Base-by-base conservation (phyloP, 1,284 basidiomycete genomes). In the Apiotrichum veenhuisii region DNA sequence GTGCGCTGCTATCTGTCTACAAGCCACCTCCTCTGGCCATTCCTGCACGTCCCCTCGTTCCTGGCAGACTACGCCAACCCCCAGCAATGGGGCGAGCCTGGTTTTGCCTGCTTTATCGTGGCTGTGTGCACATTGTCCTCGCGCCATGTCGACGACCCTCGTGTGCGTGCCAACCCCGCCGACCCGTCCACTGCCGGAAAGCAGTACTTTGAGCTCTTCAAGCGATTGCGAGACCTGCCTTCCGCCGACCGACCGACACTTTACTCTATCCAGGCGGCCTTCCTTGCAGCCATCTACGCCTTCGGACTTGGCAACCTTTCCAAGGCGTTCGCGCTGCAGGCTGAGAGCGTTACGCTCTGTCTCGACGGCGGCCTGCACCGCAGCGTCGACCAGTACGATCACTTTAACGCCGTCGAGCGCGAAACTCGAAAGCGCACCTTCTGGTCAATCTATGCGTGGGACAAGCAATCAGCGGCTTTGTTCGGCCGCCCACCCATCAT, bases 391-490 rank as follows among this genome's bases (percentile, higher is more conserved):
- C 85, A 84, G n/a, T 93, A 93, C 62, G 90, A 91, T 70, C 81
- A 89, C 57, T 92, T 92, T 72, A 86, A 89, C 73, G 82, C 87
- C 5, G 86, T 93, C 61, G 90, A 93, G 72, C 87, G 88, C 64
- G 89, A 93, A 73, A 85, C 91, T 20, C 83, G 91, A 55, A 91
- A 91, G 61, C 84, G 91, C 62, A 93, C 91, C 0, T 94, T 93
- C 75, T 94, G 67, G 90, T 89, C 88, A 59, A 89, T 93, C 25
- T 94, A 93, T 75, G 82, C 90, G 43, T 93, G 91, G 91, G 91
- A 93, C 75, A 93, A 93, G 76, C 90, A 91, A 68, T 75, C 73
- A 9, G 74, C 74, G 37, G 88, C 89, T 33, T 86, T 91, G 65
- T 92, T 93, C 71, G 91, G 91, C 18, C 81, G 90, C 23, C 91